Conservation (phyloP, 345 rosid species). For the Populus davidiana region DNA sequence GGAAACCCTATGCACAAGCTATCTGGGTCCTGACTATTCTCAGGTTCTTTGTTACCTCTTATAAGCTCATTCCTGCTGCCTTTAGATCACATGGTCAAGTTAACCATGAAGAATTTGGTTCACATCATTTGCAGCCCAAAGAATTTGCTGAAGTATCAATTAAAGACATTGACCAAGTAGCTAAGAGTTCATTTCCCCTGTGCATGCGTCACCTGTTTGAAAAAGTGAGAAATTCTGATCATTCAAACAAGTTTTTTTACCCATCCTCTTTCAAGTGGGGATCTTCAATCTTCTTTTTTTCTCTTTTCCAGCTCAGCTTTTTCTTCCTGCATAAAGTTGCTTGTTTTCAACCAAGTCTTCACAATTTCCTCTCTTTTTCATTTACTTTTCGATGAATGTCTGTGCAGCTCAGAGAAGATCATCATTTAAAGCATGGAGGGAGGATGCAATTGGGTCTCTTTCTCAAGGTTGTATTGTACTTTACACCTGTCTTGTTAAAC, state of each 20-base stretch:
- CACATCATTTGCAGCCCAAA: slow-evolving; percentile 49
- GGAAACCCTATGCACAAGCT: slow-evolving; percentile 70
- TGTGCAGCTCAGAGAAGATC: slow-evolving; percentile 84
- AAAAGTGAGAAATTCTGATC: slow-evolving; percentile 47
- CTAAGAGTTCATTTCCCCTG: slow-evolving; percentile 83
- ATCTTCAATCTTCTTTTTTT: neutral
- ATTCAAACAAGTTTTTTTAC: neutral
- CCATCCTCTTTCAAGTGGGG: neutral
- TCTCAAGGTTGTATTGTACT: slow-evolving; percentile 62
- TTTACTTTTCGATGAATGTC: slow-evolving; percentile 7
- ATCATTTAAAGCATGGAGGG: slow-evolving; percentile 94
- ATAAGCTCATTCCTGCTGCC: neutral
- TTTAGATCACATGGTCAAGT: slow-evolving; percentile 4
- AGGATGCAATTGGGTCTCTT: slow-evolving; percentile 97
- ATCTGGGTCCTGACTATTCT: slow-evolving; percentile 87
- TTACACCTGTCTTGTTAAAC: neutral
- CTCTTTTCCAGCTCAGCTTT: neutral
- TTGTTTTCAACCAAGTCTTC: neutral
- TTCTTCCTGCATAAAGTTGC: neutral
- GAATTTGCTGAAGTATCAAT: slow-evolving; percentile 71
- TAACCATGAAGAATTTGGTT: slow-evolving; percentile 2
- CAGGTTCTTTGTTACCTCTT: slow-evolving; percentile 47
- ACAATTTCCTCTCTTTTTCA: neutral
- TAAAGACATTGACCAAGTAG: slow-evolving; percentile 70
- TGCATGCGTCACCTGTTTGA: slow-evolving; percentile 92